A percentile compares a stretch with the other conserved stretches of the same genome.
These are phyloP conservation scores for Pistacia atlantica DNA, from an alignment of 345 rosid species.

Conservation along the genomic window DNA sequence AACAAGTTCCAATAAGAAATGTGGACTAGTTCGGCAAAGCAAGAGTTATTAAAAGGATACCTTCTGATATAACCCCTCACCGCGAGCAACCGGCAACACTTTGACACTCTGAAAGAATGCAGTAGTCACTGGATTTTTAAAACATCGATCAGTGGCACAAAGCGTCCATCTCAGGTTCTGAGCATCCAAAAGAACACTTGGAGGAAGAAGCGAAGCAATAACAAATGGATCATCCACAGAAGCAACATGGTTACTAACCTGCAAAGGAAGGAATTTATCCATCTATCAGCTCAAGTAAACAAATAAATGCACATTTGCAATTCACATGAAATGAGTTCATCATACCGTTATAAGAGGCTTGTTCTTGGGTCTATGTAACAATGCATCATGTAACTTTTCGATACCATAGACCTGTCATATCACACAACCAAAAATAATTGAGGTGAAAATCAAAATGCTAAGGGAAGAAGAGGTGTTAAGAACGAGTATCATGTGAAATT, in stretches of 20 bases:
- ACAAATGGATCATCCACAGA: constrained; percentile 93
- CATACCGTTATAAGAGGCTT: constrained; percentile 85
- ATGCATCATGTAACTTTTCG: constrained; percentile 87
- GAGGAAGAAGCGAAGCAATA: constrained; percentile 91
- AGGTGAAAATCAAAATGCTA: not conserved
- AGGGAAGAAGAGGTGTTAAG: not conserved
- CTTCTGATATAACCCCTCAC: constrained; percentile 97
- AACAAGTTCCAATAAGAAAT: not conserved
- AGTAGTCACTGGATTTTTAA: constrained; percentile 81
- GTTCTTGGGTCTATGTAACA: constrained; percentile 72
- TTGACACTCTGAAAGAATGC: constrained; percentile 88
- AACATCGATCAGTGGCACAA: constrained; percentile 94
- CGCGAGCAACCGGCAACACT: constrained; percentile 90
- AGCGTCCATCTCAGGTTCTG: constrained; percentile 94
- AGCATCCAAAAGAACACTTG: constrained; percentile 74
- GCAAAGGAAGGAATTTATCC: constrained; percentile 12
- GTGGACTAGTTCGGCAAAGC: not conserved
- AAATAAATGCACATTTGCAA: not conserved
- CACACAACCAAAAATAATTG: not conserved
- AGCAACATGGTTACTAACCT: constrained; percentile 99
- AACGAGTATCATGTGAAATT: not conserved
- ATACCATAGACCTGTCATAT: constrained; percentile 76
- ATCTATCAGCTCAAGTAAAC: not conserved
- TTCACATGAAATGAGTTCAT: not conserved
- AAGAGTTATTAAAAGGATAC: constrained; percentile 32